Percentiles rank a stretch among this genome's conserved stretches.
These are phyloP conservation scores for Suhomyces tanzawaensis DNA, from an alignment of 805 yeast genomes.

Conservation along the genomic window DNA sequence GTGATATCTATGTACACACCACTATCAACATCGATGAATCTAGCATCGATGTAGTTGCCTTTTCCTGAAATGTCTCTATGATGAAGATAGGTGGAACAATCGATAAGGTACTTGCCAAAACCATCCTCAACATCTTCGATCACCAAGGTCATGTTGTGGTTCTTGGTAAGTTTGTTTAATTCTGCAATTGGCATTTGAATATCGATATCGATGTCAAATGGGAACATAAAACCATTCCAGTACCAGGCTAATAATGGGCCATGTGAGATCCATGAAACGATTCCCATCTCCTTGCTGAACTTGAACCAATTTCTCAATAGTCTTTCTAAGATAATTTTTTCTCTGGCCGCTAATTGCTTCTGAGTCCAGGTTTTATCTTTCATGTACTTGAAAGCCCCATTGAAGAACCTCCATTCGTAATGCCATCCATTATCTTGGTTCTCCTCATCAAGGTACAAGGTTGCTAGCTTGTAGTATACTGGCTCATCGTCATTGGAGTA, in stretches of 20 bases:
- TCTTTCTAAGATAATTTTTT: slow-evolving; percentile 10
- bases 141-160: slow-evolving; percentile 14
- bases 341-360: slow-evolving; percentile 9
- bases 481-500: slow-evolving; percentile 15
- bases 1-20: slow-evolving; percentile 15
- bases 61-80: slow-evolving; percentile 27
- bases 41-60: slow-evolving; percentile 18
- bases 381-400: slow-evolving; percentile 11
- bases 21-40: slow-evolving; percentile 16
- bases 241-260: slow-evolving; percentile 16
- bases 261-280: slow-evolving; percentile 15
- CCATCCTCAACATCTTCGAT: slow-evolving; percentile 19
- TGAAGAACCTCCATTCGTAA: slow-evolving; percentile 23
- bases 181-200: slow-evolving; percentile 15
- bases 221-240: slow-evolving; percentile 16
- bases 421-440: slow-evolving; percentile 16
- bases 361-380: slow-evolving; percentile 8
- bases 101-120: slow-evolving; percentile 24
- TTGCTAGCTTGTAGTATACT: slow-evolving; percentile 19
- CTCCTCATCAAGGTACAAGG: slow-evolving; percentile 12
- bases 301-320: slow-evolving; percentile 14
- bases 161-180: slow-evolving; percentile 9
- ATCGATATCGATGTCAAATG: slow-evolving; percentile 15
- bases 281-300: slow-evolving; percentile 8
- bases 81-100: slow-evolving; percentile 30